A percentile compares a stretch with the other conserved stretches of the same genome.
Evolutionary conservation across 2,329 filamentous ascomycete genomes (phyloP).

Genomic region (Microsporum ferrugineum): DNA sequence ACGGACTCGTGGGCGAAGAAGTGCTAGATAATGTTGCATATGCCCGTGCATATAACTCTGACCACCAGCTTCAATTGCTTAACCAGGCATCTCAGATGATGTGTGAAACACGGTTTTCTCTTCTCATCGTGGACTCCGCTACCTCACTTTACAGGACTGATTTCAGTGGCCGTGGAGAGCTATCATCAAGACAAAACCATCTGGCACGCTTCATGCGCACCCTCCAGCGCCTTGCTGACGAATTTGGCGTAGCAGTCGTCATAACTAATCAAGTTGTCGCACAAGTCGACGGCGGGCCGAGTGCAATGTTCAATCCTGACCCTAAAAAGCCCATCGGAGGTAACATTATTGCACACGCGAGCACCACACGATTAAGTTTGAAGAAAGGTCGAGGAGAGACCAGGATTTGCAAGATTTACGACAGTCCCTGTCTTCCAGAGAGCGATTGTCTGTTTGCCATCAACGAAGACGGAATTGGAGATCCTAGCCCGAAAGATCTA

Average conservation of each 20-base stretch:
- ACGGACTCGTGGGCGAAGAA: constrained; percentile 89
- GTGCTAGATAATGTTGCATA: constrained; percentile 98
- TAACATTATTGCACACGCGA: constrained; percentile 97
- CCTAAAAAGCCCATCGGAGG: constrained; percentile 98
- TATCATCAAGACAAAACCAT: constrained; percentile 71
- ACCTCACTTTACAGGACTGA: constrained; percentile 93
- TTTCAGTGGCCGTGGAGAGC: constrained; percentile 89
- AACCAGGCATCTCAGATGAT: constrained; percentile 97
- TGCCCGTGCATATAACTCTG: constrained; percentile 94
- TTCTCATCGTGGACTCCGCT: constrained; percentile 90
- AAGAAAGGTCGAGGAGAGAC: constrained; percentile 96
- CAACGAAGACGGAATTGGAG: constrained; percentile 90
- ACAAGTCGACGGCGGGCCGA: constrained; percentile 91
- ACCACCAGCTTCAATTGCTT: constrained; percentile 89
- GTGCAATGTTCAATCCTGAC: constrained; percentile 97
- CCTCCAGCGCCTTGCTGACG: constrained; percentile 45
- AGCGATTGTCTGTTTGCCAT: constrained; percentile 96
- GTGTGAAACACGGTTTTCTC: constrained; percentile 95
- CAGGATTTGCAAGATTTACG: constrained; percentile 97
- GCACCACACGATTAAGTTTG: constrained; percentile 83
- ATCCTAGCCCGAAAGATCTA: constrained; percentile 87
- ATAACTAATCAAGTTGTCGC: constrained; percentile 99
- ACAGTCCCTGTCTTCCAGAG: constrained; percentile 92
- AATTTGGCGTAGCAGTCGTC: constrained; percentile 93
- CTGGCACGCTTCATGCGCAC: constrained; percentile 41